Conservation (phyloP, 1,284 basidiomycete genomes). For the Omphalotus olearius region DNA sequence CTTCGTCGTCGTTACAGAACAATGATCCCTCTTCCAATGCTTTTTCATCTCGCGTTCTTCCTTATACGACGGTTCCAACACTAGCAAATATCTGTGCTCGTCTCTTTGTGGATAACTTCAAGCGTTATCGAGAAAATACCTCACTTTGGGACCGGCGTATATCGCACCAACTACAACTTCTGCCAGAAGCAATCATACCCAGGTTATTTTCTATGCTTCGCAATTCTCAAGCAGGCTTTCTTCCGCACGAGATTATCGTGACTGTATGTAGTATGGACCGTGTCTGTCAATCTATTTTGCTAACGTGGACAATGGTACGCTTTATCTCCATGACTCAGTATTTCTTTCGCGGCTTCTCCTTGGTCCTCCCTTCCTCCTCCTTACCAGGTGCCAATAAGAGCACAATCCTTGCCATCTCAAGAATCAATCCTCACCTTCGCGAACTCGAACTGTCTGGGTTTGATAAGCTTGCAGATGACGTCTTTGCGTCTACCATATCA, state of each 20-base stretch:
- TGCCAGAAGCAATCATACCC: conserved; percentile 52
- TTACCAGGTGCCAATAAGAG: conserved; percentile 48
- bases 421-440: conserved; percentile 34
- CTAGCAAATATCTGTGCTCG: conserved; percentile 48
- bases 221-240: conserved; percentile 41
- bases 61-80: conserved; percentile 31
- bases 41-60: conserved; percentile 41
- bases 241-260: conserved; percentile 51
- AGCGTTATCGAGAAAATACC: conserved; percentile 33
- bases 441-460: conserved; percentile 50
- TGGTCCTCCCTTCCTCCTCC: conserved; percentile 41
- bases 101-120: conserved; percentile 45
- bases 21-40: conserved; percentile 46
- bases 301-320: not conserved
- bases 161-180: conserved; percentile 34
- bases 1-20: conserved; percentile 24
- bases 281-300: not conserved
- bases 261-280: conserved; percentile 35
- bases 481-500: conserved; percentile 45
- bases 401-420: conserved; percentile 45
- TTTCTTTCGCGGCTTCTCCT: conserved; percentile 51
- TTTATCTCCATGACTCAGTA: conserved; percentile 31
- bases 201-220: conserved; percentile 48
- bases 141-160: conserved; percentile 33
- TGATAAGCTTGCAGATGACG: conserved; percentile 44